Percentiles rank a stretch among this genome's conserved stretches.
These are phyloP conservation scores for Gaertneriomyces semiglobifer DNA, from an alignment of 192 early-diverging fungal genomes.

Conservation along the genomic window DNA sequence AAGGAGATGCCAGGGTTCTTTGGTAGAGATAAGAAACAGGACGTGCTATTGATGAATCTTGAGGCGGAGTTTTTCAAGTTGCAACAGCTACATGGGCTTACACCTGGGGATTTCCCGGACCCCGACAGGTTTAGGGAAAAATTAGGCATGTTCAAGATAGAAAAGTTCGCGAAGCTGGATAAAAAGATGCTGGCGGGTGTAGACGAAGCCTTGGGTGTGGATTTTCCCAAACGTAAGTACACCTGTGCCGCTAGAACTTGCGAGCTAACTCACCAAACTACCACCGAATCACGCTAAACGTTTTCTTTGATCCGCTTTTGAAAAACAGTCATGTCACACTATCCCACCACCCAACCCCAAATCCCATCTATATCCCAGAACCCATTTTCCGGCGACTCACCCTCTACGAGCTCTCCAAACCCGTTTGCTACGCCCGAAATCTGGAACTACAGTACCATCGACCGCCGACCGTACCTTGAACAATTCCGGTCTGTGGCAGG, in stretches of 20 bases:
- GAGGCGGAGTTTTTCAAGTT: slow-evolving; percentile 74
- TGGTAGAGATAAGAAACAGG: slow-evolving; percentile 74
- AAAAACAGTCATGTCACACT: slow-evolving; percentile 16
- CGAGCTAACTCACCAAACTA: too few species aligned
- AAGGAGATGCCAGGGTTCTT: slow-evolving; percentile 80
- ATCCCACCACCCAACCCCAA: slow-evolving; percentile 52
- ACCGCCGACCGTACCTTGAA: slow-evolving; percentile 47
- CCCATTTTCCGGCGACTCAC: slow-evolving; percentile 39
- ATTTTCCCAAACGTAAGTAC: slow-evolving; percentile 49
- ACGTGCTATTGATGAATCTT: slow-evolving; percentile 66
- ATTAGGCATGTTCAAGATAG: slow-evolving; percentile 70
- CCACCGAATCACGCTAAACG: too few species aligned
- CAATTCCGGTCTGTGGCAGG: slow-evolving; percentile 51
- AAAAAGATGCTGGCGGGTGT: slow-evolving; percentile 60
- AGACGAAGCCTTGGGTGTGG: slow-evolving; percentile 55
- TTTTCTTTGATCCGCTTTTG: too few species aligned
- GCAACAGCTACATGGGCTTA: slow-evolving; percentile 64
- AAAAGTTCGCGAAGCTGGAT: slow-evolving; percentile 75
- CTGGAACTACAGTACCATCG: slow-evolving; percentile 25
- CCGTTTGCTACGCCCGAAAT: too few species aligned
- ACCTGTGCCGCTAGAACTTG: too few species aligned
- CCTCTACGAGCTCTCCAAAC: too few species aligned
- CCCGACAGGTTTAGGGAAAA: slow-evolving; percentile 66
- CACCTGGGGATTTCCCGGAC: slow-evolving; percentile 83
- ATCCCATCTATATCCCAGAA: slow-evolving; percentile 49